Percentiles rank a stretch among this genome's conserved stretches.
Evolutionary conservation across 2,329 filamentous ascomycete genomes (phyloP).

Genomic region (Sporothrix brasiliensis): DNA sequence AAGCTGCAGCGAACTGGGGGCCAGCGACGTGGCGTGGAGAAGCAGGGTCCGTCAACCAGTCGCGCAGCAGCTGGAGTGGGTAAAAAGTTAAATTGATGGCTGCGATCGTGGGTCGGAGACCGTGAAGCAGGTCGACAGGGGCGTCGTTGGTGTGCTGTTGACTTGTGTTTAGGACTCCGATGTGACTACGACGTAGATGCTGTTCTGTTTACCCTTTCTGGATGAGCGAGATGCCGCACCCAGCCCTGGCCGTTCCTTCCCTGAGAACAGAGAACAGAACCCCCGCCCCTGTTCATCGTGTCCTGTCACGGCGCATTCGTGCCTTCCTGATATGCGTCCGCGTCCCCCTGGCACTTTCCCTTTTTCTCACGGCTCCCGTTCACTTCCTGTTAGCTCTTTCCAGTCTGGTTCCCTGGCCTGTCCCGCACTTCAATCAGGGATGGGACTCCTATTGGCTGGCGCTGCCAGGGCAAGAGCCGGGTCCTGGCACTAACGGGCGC

Average conservation of each 20-base stretch:
- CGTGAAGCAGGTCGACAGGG: conserved; percentile 19
- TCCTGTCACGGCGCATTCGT: conserved; percentile 19
- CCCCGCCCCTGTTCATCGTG: neutral
- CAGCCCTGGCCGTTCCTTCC: conserved; percentile 5
- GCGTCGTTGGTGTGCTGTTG: conserved; percentile 1
- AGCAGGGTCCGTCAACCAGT: neutral
- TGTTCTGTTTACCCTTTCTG: neutral
- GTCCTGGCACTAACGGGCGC: conserved; percentile 19
- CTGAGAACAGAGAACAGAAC: neutral
- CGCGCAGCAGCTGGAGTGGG: conserved; percentile 22
- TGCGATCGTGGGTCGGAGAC: conserved; percentile 17
- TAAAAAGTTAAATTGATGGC: conserved; percentile 28
- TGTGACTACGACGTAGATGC: neutral
- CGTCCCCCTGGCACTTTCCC: conserved; percentile 11
- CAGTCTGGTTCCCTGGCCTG: conserved; percentile 27
- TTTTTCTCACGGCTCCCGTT: neutral
- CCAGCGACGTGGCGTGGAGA: conserved; percentile 22
- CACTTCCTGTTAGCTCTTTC: conserved; percentile 27
- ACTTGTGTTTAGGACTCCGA: neutral
- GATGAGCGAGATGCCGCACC: neutral
- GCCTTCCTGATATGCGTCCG: conserved; percentile 8
- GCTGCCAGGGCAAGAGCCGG: conserved; percentile 15
- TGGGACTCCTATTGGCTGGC: conserved; percentile 34
- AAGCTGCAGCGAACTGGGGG: neutral
- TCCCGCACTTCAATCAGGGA: conserved; percentile 36